Evolutionary conservation across 768 basidiomycete genomes (phyloP), one percentile per base, ranked within the genome.

Genomic region (Roridomyces roridus): DNA sequence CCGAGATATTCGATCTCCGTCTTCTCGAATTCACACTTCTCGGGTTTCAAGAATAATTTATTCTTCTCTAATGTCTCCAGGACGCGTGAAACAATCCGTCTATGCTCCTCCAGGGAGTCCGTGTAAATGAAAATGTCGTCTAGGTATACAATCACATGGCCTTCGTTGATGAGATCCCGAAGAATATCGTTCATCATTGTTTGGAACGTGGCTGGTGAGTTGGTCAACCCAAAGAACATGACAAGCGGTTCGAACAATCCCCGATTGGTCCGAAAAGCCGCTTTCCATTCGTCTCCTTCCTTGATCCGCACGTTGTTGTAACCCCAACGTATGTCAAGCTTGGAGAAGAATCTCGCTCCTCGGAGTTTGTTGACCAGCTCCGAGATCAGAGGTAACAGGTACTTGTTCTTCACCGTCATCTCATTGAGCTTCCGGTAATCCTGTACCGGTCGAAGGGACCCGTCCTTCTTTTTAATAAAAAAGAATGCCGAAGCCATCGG

Each of bases 231-330:
- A 35, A 73, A 75, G 34, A 70, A 75, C 75, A 79, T 79, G 14
- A 80, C 76, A 6, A 66, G 49, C 23, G 65, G 71, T 66, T 81
- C 72, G 48, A 70, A 78, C 1, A 68, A 54, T 1, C 77, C 74
- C n/a, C 57, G 62, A 14, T 69, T 60, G 0, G 68, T 72, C 6
- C 46, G 46, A 64, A 80, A 79, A 0, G 74, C 73, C 0, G 71
- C 76, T 51, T 80, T 81, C 70, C 71, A 74, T 64, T 78, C 65
- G 43, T 80, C 71, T 6, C 76, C 77, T 45, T 74, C 60, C 12
- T 67, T 70, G 44, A 82, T 10, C 7, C 29, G 29, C 7, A 31
- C 29, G 14, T 31, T 31, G 29, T 31, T 31, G 29, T 31, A 31
- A 31, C 29, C 29, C 29, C 29, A 31, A 6, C 29, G 29, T 31